Conservation (phyloP, 2,329 filamentous ascomycete species). For the Didymellaceae sp. region DNA sequence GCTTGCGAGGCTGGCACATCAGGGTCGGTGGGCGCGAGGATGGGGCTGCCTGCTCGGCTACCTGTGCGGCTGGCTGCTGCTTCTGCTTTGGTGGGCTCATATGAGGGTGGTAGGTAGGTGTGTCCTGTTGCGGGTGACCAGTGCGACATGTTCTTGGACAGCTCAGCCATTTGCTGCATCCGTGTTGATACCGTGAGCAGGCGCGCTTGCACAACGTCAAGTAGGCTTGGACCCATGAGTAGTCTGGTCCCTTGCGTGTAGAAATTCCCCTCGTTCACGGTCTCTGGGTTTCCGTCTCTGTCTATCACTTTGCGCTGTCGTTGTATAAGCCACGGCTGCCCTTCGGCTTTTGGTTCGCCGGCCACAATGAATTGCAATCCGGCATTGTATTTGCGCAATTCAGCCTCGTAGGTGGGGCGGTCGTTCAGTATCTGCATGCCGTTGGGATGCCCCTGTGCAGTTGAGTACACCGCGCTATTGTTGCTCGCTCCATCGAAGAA, state of each 20-base stretch:
- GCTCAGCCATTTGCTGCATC: constrained; percentile 62
- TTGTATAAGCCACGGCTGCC: constrained; percentile 65
- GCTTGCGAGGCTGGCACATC: constrained; percentile 31
- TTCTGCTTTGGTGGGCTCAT: constrained; percentile 47
- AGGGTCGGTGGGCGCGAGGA: constrained; percentile 33
- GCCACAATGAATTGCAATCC: constrained; percentile 67
- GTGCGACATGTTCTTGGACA: constrained; percentile 60
- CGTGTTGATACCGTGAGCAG: constrained; percentile 63
- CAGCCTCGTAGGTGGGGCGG: constrained; percentile 62
- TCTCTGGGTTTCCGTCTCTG: constrained; percentile 52
- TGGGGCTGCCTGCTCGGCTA: constrained; percentile 42
- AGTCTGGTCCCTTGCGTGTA: constrained; percentile 67
- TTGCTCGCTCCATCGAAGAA: constrained; percentile 68
- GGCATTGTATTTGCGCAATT: constrained; percentile 57
- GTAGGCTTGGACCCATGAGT: constrained; percentile 67
- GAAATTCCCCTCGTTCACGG: constrained; percentile 63
- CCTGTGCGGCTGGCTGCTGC: constrained; percentile 35
- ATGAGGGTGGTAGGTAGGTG: constrained; percentile 61
- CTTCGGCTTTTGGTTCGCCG: constrained; percentile 61
- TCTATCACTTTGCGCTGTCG: constrained; percentile 58
- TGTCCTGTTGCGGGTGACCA: constrained; percentile 67
- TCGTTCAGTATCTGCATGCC: constrained; percentile 60
- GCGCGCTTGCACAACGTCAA: constrained; percentile 63
- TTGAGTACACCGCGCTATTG: constrained; percentile 61
- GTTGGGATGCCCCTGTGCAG: constrained; percentile 58